A percentile compares a stretch with the other conserved stretches of the same genome.
Conservation (phyloP, 306 rosid species). For the Calophaca sinica region DNA sequence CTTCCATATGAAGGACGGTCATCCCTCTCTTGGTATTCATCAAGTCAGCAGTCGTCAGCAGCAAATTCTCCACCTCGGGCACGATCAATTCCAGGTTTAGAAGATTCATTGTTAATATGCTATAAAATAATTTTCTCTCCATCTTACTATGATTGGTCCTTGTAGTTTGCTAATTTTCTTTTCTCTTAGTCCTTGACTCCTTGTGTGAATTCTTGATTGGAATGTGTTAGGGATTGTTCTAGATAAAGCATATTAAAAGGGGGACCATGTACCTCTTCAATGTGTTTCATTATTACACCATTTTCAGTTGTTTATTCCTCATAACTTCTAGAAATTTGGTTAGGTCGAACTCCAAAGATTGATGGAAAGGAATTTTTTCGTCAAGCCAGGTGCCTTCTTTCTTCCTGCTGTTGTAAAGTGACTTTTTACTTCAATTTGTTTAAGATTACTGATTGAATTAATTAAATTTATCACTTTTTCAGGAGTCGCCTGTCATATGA, state of each 20-base stretch:
- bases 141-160: conserved; percentile 24
- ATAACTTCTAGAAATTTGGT: conserved; percentile 39
- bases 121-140: neutral
- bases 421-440: conserved; percentile 35
- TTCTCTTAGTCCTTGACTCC: neutral
- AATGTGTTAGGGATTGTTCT: conserved; percentile 19
- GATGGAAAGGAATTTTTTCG: conserved; percentile 99
- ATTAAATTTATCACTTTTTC: conserved; percentile 37
- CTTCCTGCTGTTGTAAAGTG: conserved; percentile 21
- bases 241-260: neutral
- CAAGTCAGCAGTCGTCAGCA: conserved; percentile 99
- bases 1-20: conserved; percentile 66
- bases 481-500: conserved; percentile 99
- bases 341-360: conserved; percentile 89
- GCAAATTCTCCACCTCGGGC: conserved; percentile 94
- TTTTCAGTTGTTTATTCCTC: conserved; percentile 24
- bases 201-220: conserved; percentile 14
- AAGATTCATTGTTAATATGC: conserved; percentile 24
- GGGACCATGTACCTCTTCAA: neutral
- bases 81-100: conserved; percentile 68
- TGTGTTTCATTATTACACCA: conserved; percentile 19
- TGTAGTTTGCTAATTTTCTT: neutral
- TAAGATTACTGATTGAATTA: conserved; percentile 40
- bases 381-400: conserved; percentile 77
- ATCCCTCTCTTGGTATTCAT: conserved; percentile 84